Percentiles rank a stretch among this genome's conserved stretches.
These are phyloP conservation scores for Elongisporangium undulatum DNA, from an alignment of 352 stramenopile species.

Conservation along the genomic window DNA sequence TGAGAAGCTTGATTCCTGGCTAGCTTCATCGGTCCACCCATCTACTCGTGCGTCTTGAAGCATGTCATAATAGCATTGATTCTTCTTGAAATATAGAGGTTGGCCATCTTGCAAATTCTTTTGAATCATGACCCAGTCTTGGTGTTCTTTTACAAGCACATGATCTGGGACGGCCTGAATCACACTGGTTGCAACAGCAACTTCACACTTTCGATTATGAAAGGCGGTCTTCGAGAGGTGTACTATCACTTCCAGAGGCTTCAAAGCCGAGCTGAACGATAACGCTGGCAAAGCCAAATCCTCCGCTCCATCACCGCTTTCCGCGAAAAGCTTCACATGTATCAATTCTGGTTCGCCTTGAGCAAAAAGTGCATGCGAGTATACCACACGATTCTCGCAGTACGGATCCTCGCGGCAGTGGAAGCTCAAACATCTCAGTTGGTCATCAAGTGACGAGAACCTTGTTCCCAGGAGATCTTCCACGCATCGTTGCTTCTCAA, in stretches of 20 bases:
- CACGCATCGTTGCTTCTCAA: not conserved
- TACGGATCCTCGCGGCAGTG: constrained; percentile 11
- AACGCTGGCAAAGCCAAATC: constrained; percentile 23
- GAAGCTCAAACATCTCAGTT: constrained; percentile 18
- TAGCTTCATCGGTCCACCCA: constrained; percentile 4
- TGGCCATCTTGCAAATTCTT: not conserved
- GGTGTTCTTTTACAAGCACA: not conserved
- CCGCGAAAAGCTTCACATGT: constrained; percentile 5
- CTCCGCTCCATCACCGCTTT: constrained; percentile 1
- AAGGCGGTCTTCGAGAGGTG: constrained; percentile 20
- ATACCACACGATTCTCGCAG: constrained; percentile 8
- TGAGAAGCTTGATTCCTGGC: constrained; percentile 33
- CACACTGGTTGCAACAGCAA: constrained; percentile 30
- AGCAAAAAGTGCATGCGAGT: constrained; percentile 18
- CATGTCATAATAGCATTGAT: not conserved
- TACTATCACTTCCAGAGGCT: constrained; percentile 49
- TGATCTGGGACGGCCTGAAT: not conserved
- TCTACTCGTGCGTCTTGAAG: constrained; percentile 3
- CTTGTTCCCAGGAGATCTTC: not conserved
- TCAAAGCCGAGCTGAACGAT: constrained; percentile 31
- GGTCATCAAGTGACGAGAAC: constrained; percentile 15
- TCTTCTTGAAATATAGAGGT: not conserved
- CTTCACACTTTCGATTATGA: constrained; percentile 15
- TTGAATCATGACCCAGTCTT: no score
- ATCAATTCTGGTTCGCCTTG: constrained; percentile 13